A percentile compares a stretch with the other conserved stretches of the same genome.
phyloP scores from a whole-genome alignment of 805 yeast genomes.

The Starmera pachycereana region DNA sequence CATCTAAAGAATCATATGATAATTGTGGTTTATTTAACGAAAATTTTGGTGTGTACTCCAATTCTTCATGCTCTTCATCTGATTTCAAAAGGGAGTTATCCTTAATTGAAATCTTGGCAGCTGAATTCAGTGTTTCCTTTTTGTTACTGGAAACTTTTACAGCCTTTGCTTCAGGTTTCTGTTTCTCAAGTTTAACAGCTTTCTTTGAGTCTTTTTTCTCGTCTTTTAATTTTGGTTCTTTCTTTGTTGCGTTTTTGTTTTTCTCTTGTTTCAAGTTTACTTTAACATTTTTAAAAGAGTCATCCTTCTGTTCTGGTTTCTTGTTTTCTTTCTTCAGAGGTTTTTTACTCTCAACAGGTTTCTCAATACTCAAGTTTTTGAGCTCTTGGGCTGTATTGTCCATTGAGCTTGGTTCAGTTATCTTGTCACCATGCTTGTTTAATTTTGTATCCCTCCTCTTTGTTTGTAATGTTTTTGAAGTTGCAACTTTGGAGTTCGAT shows the following conservation, averaged over 20 bases:
- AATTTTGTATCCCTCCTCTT: no score
- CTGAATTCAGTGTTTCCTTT: neutral
- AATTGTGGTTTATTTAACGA: slow-evolving; percentile 27
- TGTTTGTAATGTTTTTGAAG: neutral
- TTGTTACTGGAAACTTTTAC: neutral
- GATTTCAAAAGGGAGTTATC: neutral
- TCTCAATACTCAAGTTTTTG: slow-evolving; percentile 3
- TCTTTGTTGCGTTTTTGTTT: neutral
- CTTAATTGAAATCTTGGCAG: neutral
- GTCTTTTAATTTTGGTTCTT: neutral
- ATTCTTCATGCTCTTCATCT: slow-evolving; percentile 16
- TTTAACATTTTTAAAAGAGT: neutral
- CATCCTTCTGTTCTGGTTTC: neutral
- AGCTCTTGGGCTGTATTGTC: neutral
- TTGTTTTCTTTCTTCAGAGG: neutral
- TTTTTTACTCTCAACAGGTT: neutral
- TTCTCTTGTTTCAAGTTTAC: neutral
- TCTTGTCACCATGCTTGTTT: no score
- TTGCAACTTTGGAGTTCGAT: neutral
- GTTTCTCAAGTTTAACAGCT: neutral
- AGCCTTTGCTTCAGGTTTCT: neutral
- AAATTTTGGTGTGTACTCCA: slow-evolving; percentile 17
- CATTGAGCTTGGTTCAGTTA: neutral
- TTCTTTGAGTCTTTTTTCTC: neutral
- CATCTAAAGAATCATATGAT: slow-evolving; percentile 36